These are phyloP conservation scores for Pythium rishiriense DNA, from an alignment of 352 stramenopile genomes.

Conservation along the genomic window DNA sequence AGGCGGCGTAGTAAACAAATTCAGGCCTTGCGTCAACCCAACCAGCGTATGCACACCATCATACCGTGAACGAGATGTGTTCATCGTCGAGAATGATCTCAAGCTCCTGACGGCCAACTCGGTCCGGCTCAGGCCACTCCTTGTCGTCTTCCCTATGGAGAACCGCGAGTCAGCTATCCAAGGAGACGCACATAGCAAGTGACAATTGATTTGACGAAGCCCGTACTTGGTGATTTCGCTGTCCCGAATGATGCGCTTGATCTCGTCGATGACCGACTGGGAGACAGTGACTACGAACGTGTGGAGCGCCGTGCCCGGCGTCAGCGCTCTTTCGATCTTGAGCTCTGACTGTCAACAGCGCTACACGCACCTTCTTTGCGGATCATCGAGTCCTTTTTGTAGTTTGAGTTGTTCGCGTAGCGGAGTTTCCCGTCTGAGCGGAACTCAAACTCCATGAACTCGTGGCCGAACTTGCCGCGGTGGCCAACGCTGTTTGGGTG, in stretches of 20 bases:
- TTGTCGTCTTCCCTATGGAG: constrained; percentile 90
- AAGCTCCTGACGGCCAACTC: constrained; percentile 93
- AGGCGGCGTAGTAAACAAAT: background rate
- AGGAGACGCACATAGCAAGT: background rate
- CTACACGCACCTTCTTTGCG: constrained; percentile 89
- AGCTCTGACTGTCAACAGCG: background rate
- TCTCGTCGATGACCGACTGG: constrained; percentile 91
- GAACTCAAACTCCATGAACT: constrained; percentile 98
- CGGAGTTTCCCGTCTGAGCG: constrained; percentile 88
- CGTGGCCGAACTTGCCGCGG: constrained; percentile 95
- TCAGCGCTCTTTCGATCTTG: background rate
- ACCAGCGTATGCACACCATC: constrained; percentile 2
- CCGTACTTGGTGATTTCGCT: constrained; percentile 90
- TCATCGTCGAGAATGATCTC: constrained; percentile 95
- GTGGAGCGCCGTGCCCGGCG: background rate
- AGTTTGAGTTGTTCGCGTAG: constrained; percentile 99
- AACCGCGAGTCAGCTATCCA: background rate
- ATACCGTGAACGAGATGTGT: constrained; percentile 96
- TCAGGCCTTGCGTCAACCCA: background rate
- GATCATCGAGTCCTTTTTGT: constrained; percentile 98
- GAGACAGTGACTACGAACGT: constrained; percentile 80
- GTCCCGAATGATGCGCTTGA: constrained; percentile 92
- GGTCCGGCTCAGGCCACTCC: constrained; percentile 94
- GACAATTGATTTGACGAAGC: background rate
- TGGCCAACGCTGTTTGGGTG: constrained; percentile 86